A percentile compares a stretch with the other conserved stretches of the same genome.
phyloP scores from a whole-genome alignment of 1,139 yeast genomes.

The Pichia kudriavzevii region DNA sequence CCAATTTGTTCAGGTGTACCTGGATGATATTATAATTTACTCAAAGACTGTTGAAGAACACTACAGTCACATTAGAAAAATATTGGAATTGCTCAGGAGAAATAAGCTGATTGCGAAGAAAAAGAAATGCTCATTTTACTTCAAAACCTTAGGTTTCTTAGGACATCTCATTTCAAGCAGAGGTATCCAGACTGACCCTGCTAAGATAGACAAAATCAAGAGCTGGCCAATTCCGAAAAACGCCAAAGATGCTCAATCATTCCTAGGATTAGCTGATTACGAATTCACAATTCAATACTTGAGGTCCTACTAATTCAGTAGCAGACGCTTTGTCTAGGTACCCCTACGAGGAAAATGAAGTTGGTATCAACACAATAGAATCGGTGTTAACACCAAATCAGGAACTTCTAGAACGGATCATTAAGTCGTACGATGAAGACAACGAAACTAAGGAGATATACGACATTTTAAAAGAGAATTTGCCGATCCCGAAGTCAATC shows the following conservation, averaged over 20 bases:
- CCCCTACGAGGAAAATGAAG: too few relatives aligned
- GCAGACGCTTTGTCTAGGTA: too few relatives aligned
- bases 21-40: constrained; percentile 27
- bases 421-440: too few relatives aligned
- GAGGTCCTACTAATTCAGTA: too few relatives aligned
- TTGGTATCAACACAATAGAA: too few relatives aligned
- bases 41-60: constrained; percentile 18
- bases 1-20: constrained; percentile 15
- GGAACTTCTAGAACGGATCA: too few relatives aligned
- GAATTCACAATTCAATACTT: too few relatives aligned
- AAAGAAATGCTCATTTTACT: constrained; percentile 11
- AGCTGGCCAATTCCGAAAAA: constrained; percentile 10
- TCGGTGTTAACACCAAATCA: too few relatives aligned
- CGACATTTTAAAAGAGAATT: too few relatives aligned
- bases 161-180: constrained; percentile 8
- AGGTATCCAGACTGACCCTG: constrained; percentile 10
- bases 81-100: constrained; percentile 14
- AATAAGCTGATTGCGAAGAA: constrained; percentile 3
- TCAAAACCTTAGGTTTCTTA: constrained; percentile 7
- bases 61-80: constrained; percentile 14
- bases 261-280: constrained; percentile 11
- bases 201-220: constrained; percentile 5
- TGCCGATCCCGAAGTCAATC: too few relatives aligned
- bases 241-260: constrained; percentile 3
- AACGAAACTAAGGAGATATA: too few relatives aligned